Conservation (phyloP, 805 yeast genomes). For the Candida vartiovaarae region DNA sequence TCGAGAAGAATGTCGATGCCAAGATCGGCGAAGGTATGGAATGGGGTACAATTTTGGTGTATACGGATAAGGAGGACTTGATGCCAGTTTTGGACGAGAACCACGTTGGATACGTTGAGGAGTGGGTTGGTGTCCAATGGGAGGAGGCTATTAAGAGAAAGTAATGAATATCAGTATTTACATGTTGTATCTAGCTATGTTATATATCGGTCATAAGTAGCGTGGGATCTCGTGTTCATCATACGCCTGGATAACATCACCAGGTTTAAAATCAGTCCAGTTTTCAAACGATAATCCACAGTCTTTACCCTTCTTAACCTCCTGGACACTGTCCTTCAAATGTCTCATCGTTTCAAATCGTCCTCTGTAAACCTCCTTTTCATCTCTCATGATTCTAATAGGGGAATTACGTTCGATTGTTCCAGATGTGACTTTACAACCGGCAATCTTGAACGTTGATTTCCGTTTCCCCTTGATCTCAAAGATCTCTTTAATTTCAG, state of each 20-base stretch:
- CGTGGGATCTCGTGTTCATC: slow-evolving; percentile 59
- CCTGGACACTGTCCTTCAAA: slow-evolving; percentile 69
- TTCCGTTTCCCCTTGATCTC: slow-evolving; percentile 54
- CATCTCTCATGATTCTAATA: slow-evolving; percentile 51
- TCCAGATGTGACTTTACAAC: slow-evolving; percentile 76
- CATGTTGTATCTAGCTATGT: not conserved
- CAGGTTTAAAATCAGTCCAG: slow-evolving; percentile 65
- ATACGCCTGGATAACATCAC: slow-evolving; percentile 67
- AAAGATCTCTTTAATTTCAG: slow-evolving; percentile 65
- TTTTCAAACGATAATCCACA: slow-evolving; percentile 75
- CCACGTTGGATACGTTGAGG: slow-evolving; percentile 75
- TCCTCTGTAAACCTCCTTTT: slow-evolving; percentile 48
- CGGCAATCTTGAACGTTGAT: slow-evolving; percentile 64
- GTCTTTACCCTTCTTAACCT: slow-evolving; percentile 79
- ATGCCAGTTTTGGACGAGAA: slow-evolving; percentile 49
- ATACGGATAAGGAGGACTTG: slow-evolving; percentile 65
- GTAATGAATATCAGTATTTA: not conserved
- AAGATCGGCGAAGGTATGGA: slow-evolving; percentile 73
- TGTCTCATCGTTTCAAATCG: slow-evolving; percentile 67
- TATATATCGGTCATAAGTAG: slow-evolving; percentile 24
- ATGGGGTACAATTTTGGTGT: slow-evolving; percentile 91
- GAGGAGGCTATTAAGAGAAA: slow-evolving; percentile 34
- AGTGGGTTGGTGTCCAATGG: slow-evolving; percentile 85
- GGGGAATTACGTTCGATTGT: slow-evolving; percentile 49
- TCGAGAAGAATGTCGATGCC: slow-evolving; percentile 46